Evolutionary conservation across 78 protist species (phyloP).

Genomic region (Dictyostelium brefeldianum): DNA sequence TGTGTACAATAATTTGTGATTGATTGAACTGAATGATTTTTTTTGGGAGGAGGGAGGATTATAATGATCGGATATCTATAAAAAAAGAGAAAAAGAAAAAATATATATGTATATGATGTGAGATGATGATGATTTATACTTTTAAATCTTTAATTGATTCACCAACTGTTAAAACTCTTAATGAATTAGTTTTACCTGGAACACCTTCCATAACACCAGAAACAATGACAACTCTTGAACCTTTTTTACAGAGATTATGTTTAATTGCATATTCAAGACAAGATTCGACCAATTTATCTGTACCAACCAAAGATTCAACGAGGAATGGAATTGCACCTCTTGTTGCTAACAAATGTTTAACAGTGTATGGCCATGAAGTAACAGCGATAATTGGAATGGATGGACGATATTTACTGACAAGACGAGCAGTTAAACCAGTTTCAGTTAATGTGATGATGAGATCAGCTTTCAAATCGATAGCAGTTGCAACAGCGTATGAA

Average conservation of each 20-base stretch:
- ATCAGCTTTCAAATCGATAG: constrained; percentile 79
- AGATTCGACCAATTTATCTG: constrained; percentile 67
- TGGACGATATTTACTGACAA: constrained; percentile 84
- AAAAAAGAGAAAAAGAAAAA: too few relatives aligned
- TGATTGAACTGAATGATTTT: too few relatives aligned
- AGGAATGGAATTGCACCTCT: constrained; percentile 82
- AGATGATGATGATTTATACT: not conserved
- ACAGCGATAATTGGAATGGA: constrained; percentile 80
- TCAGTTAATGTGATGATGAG: constrained; percentile 79
- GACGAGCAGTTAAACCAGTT: constrained; percentile 81
- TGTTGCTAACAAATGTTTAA: constrained; percentile 63
- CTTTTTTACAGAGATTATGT: constrained; percentile 52
- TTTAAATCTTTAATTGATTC: constrained; percentile 27
- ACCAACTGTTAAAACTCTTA: constrained; percentile 58
- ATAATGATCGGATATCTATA: too few relatives aligned
- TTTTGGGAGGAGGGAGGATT: too few relatives aligned
- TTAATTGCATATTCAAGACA: constrained; percentile 73
- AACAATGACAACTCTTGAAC: constrained; percentile 74
- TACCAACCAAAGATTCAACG: constrained; percentile 60
- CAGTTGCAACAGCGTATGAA: constrained; percentile 80
- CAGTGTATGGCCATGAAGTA: constrained; percentile 78
- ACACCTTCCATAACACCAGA: constrained; percentile 82
- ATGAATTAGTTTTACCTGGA: constrained; percentile 78
- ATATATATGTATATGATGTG: too few relatives aligned
- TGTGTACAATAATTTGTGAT: too few relatives aligned